Evolutionary conservation across 305 asterid species (phyloP).

Genomic region (Solanum chacoense): DNA sequence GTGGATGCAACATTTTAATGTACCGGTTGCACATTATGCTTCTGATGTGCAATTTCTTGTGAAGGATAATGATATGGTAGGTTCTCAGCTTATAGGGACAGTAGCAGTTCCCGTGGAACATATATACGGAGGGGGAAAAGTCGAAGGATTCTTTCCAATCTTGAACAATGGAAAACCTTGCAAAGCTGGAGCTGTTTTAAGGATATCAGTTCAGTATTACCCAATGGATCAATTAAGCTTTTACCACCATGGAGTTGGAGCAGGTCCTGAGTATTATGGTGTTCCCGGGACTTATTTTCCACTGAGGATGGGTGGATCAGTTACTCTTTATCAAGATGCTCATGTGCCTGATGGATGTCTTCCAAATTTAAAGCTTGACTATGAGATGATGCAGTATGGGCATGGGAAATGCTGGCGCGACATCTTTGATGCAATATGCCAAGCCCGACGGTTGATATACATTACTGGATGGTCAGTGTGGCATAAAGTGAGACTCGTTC

Average conservation of each 20-base stretch:
- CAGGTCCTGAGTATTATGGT: slow-evolving; percentile 8
- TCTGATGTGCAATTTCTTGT: slow-evolving; percentile 12
- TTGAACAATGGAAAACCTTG: slow-evolving; percentile 14
- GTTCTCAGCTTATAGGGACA: slow-evolving; percentile 15
- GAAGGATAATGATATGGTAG: slow-evolving; percentile 16
- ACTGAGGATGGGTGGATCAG: slow-evolving; percentile 13
- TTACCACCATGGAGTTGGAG: slow-evolving; percentile 14
- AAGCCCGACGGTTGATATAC: slow-evolving; percentile 11
- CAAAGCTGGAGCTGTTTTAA: slow-evolving; percentile 13
- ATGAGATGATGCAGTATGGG: slow-evolving; percentile 2
- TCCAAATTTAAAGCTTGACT: slow-evolving; percentile 4
- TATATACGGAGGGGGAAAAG: background rate
- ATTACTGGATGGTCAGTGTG: slow-evolving; percentile 21
- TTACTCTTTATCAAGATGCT: slow-evolving; percentile 21
- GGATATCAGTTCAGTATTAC: slow-evolving; percentile 12
- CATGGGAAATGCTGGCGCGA: slow-evolving; percentile 17
- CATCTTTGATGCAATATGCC: slow-evolving; percentile 7
- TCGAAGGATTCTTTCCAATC: slow-evolving; percentile 15
- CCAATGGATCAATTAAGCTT: slow-evolving; percentile 12
- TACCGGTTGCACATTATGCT: slow-evolving; percentile 17
- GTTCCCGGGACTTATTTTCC: slow-evolving; percentile 19
- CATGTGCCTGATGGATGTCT: slow-evolving; percentile 14
- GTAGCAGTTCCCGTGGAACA: slow-evolving; percentile 14
- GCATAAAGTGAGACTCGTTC: slow-evolving; percentile 12
- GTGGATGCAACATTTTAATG: slow-evolving; percentile 20